Evolutionary conservation across 805 yeast genomes (phyloP).

Genomic region (Blastobotrys attinorum): DNA sequence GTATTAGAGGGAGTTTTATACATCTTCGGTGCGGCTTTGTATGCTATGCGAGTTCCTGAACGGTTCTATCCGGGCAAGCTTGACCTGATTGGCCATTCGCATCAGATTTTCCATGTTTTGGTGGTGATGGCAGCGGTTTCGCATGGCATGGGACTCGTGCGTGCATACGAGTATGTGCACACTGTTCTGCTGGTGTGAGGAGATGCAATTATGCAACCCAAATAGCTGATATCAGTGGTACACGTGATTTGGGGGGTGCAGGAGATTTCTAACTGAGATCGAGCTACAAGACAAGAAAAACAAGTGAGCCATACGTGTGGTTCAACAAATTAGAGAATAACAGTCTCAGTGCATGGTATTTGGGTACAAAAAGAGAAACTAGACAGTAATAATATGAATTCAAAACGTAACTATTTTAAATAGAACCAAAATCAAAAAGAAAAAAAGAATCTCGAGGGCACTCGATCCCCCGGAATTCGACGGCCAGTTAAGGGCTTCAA

Average conservation of each 20-base stretch:
- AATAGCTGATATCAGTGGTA: not conserved
- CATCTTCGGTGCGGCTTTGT: slow-evolving; percentile 69
- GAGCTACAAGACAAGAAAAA: no score
- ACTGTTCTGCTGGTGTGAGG: not conserved
- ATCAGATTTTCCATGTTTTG: slow-evolving; percentile 72
- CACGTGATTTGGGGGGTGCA: no score
- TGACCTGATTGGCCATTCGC: slow-evolving; percentile 73
- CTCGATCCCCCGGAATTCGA: no score
- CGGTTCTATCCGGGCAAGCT: slow-evolving; percentile 51
- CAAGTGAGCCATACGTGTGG: no score
- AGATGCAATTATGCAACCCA: not conserved
- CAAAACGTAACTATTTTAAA: not conserved
- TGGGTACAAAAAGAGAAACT: no score
- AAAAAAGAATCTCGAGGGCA: no score
- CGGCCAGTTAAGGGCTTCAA: no score
- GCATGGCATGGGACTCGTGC: slow-evolving; percentile 58
- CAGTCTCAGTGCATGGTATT: no score
- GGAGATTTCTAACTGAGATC: no score
- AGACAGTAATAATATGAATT: no score
- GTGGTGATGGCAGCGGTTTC: slow-evolving; percentile 71
- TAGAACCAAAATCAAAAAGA: not conserved
- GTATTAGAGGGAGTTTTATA: slow-evolving; percentile 65
- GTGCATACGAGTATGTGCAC: slow-evolving; percentile 38
- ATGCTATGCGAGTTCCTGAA: slow-evolving; percentile 77
- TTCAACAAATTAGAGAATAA: no score